A percentile compares a stretch with the other conserved stretches of the same genome.
Evolutionary conservation across 257 asterid species (phyloP).

Genomic region (Solanum sejunctum): DNA sequence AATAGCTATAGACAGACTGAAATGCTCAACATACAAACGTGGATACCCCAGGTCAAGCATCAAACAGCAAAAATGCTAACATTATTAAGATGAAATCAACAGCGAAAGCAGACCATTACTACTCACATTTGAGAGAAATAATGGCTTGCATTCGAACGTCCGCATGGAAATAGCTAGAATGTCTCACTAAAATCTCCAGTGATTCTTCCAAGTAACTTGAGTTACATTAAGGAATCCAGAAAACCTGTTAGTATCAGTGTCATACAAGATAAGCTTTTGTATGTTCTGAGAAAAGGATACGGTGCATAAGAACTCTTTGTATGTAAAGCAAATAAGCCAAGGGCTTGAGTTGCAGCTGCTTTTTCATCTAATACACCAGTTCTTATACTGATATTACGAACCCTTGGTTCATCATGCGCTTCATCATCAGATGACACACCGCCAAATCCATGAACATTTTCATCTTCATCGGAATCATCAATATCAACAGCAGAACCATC

Average conservation of each 20-base stretch:
- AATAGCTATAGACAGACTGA: background rate
- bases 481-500: constrained; percentile 97
- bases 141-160: constrained; percentile 98
- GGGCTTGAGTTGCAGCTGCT: constrained; percentile 99
- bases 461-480: constrained; percentile 82
- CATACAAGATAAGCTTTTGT: background rate
- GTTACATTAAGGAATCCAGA: constrained; percentile 36
- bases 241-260: background rate
- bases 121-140: constrained; percentile 78
- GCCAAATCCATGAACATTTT: constrained; percentile 66
- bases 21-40: background rate
- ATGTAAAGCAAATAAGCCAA: constrained; percentile 88
- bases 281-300: constrained; percentile 49
- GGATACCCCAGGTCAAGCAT: background rate
- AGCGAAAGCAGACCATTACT: background rate
- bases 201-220: constrained; percentile 88
- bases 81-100: background rate
- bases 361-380: constrained; percentile 99
- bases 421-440: constrained; percentile 98
- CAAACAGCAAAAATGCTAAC: background rate
- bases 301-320: constrained; percentile 76
- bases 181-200: constrained; percentile 67
- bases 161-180: constrained; percentile 84
- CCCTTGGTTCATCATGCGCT: constrained; percentile 91
- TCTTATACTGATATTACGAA: constrained; percentile 91